Evolutionary conservation across 768 basidiomycete genomes (phyloP).

Genomic region (Leccinellum albellum): DNA sequence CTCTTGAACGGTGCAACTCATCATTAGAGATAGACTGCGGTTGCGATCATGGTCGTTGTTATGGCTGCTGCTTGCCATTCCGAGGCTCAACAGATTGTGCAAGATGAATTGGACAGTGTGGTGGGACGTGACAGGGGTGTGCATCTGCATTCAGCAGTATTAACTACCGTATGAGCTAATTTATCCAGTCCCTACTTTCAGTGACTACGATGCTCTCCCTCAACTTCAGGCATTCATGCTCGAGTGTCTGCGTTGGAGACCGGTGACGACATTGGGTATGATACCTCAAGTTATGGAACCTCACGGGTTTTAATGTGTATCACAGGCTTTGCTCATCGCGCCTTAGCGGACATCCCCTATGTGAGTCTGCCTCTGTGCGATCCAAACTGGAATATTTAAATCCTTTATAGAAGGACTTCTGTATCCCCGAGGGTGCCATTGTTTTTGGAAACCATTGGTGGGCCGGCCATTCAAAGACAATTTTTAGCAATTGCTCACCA

Average conservation of each 20-base stretch:
- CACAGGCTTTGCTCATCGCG: constrained; percentile 58
- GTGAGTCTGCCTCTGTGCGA: constrained; percentile 29
- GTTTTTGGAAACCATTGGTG: constrained; percentile 38
- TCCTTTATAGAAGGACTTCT: constrained; percentile 28
- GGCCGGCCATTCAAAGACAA: background rate
- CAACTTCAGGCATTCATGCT: constrained; percentile 40
- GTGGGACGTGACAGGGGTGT: constrained; percentile 42
- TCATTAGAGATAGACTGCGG: constrained; percentile 38
- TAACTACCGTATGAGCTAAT: background rate
- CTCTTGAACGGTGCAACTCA: background rate
- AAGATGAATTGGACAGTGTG: constrained; percentile 52
- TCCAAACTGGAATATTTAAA: background rate
- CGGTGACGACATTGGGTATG: constrained; percentile 33
- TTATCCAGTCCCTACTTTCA: constrained; percentile 37
- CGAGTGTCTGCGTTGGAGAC: constrained; percentile 42
- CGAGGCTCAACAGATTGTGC: constrained; percentile 46
- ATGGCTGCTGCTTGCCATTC: constrained; percentile 58
- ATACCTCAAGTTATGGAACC: background rate
- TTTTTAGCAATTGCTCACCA: background rate
- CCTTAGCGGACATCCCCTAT: constrained; percentile 62
- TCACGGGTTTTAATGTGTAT: background rate
- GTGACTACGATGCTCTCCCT: constrained; percentile 34
- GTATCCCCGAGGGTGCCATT: constrained; percentile 35
- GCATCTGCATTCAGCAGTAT: background rate
- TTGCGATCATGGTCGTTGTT: constrained; percentile 52